Evolutionary conservation across 23 red algal genomes (phyloP).

Genomic region (Gracilaria gracilis): DNA sequence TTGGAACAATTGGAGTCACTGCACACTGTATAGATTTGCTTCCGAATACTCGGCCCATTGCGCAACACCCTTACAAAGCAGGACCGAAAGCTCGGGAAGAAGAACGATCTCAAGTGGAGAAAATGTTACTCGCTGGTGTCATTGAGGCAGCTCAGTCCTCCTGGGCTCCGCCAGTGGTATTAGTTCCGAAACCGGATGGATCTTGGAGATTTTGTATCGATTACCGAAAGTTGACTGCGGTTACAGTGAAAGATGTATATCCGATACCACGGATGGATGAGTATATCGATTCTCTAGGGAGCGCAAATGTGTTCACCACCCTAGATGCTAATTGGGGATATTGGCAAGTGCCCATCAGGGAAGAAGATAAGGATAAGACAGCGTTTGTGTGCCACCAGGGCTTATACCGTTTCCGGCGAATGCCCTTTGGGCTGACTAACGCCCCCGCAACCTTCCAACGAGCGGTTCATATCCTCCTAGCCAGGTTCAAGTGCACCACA

Average conservation of each 20-base stretch:
- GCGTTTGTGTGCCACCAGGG: neutral
- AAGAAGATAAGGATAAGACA: neutral
- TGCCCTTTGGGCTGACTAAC: neutral
- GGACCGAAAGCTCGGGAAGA: conserved; percentile 3
- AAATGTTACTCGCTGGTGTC: neutral
- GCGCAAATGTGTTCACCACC: neutral
- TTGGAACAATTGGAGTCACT: neutral
- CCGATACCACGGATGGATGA: neutral
- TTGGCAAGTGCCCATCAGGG: neutral
- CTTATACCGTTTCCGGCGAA: neutral
- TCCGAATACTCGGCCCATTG: neutral
- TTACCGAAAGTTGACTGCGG: neutral
- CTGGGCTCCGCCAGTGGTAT: neutral
- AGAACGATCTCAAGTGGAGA: neutral
- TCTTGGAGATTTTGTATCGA: neutral
- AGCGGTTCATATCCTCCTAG: neutral
- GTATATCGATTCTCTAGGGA: neutral
- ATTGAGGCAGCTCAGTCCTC: neutral
- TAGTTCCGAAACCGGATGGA: neutral
- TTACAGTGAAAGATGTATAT: neutral
- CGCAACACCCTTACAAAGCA: neutral
- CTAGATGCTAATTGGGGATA: neutral
- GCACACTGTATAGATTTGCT: neutral
- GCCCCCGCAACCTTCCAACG: neutral
- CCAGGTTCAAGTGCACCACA: neutral